Evolutionary conservation across 148 eudicot genomes (phyloP).

Genomic region (Rhododendron kiyosumense): DNA sequence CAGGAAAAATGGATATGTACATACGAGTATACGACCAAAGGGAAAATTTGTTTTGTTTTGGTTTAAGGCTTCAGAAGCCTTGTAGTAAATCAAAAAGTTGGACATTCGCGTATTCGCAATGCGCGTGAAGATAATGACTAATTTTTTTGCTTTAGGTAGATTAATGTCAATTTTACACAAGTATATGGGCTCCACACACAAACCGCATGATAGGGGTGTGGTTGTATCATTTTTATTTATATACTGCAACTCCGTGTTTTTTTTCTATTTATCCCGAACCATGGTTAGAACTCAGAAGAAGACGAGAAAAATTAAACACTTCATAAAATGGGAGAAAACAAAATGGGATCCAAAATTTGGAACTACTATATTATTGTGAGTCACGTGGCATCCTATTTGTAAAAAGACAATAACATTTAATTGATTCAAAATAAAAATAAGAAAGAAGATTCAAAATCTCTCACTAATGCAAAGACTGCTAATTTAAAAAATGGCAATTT

Average conservation of each 20-base stretch:
- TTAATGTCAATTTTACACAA: too few species aligned
- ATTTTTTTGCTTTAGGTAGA: too few species aligned
- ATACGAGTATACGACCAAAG: too few species aligned
- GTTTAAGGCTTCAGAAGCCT: too few species aligned
- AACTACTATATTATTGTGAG: neutral
- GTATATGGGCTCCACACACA: too few species aligned
- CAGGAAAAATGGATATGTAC: too few species aligned
- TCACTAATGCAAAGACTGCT: neutral
- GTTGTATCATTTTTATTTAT: too few species aligned
- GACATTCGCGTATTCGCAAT: too few species aligned
- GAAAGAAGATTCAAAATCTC: neutral
- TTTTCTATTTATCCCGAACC: neutral
- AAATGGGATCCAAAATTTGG: neutral
- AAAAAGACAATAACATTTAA: neutral
- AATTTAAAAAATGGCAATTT: neutral
- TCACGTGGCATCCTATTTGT: neutral
- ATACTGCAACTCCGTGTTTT: neutral
- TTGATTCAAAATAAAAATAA: neutral
- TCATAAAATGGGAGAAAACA: constrained; percentile 1
- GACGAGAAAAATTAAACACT: neutral
- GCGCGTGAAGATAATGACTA: too few species aligned
- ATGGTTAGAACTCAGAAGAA: neutral
- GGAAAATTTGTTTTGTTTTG: too few species aligned
- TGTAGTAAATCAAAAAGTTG: too few species aligned
- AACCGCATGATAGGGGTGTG: too few species aligned